Percentiles rank a stretch among this genome's conserved stretches.
phyloP scores from a whole-genome alignment of 83 land plant genomes.

The Thuja plicata region DNA sequence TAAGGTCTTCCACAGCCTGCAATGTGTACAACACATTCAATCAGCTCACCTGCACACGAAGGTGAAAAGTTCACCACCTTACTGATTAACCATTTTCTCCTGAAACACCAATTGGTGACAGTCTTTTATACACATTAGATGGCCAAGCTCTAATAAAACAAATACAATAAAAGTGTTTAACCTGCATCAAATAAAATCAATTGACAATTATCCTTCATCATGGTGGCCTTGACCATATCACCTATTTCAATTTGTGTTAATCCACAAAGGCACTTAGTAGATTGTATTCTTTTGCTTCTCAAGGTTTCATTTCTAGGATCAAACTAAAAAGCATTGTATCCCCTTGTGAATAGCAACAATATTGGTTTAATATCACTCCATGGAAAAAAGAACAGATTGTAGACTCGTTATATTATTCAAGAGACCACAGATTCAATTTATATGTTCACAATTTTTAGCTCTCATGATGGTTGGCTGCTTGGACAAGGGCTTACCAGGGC shows the following conservation, averaged over 20 bases:
- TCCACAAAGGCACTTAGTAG: neutral
- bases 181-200: neutral
- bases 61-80: conserved; percentile 5
- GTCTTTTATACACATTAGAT: neutral
- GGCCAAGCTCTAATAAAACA: neutral
- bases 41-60: conserved; percentile 17
- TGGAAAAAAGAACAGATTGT: neutral
- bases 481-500: neutral
- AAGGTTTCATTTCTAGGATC: neutral
- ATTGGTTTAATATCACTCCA: neutral
- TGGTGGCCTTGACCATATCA: neutral
- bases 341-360: neutral
- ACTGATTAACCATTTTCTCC: neutral
- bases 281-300: neutral
- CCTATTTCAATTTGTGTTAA: neutral
- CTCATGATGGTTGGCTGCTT: neutral
- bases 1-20: conserved; percentile 56
- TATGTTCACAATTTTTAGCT: neutral
- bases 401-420: neutral
- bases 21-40: conserved; percentile 1
- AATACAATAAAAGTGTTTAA: neutral
- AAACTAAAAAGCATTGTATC: neutral
- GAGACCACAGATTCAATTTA: neutral
- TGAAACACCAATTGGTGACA: neutral
- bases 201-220: neutral